Percentiles rank a stretch among this genome's conserved stretches.
Evolutionary conservation across 345 rosid species (phyloP).

Genomic region (Gossypium raimondii): DNA sequence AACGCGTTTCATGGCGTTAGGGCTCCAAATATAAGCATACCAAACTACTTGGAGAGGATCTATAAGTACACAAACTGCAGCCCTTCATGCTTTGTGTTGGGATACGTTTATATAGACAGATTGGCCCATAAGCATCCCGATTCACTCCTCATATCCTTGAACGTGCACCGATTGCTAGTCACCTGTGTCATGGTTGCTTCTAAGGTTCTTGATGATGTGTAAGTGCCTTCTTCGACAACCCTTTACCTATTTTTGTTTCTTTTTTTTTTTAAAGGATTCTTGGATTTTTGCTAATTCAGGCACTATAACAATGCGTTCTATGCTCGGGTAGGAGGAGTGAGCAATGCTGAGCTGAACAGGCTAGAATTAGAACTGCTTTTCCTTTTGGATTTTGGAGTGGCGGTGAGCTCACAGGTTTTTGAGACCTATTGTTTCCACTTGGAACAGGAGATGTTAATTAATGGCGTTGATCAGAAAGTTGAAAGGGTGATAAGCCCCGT

Average conservation of each 20-base stretch:
- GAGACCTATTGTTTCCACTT: constrained; percentile 75
- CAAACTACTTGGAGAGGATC: constrained; percentile 78
- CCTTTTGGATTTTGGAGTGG: constrained; percentile 65
- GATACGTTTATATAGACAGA: constrained; percentile 73
- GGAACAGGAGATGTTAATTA: constrained; percentile 55
- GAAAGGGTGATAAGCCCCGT: neutral
- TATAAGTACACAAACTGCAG: constrained; percentile 80
- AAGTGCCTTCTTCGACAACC: constrained; percentile 27
- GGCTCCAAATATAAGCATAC: constrained; percentile 69
- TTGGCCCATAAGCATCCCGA: constrained; percentile 63
- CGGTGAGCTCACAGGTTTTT: constrained; percentile 52
- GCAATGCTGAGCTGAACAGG: constrained; percentile 71
- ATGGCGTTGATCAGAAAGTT: constrained; percentile 4
- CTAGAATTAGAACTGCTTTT: constrained; percentile 76
- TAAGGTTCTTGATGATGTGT: constrained; percentile 88
- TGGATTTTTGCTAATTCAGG: constrained; percentile 28
- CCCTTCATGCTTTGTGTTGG: constrained; percentile 86
- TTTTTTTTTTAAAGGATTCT: neutral
- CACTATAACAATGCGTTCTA: constrained; percentile 80
- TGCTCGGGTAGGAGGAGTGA: constrained; percentile 82
- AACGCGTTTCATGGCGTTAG: constrained; percentile 68
- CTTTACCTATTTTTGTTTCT: neutral
- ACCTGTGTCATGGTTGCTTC: constrained; percentile 89
- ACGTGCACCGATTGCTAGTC: constrained; percentile 77
- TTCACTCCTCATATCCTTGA: constrained; percentile 64